Evolutionary conservation across 345 rosid genomes (phyloP), one percentile per base, ranked within the genome.

Genomic region (Corchorus olitorius): DNA sequence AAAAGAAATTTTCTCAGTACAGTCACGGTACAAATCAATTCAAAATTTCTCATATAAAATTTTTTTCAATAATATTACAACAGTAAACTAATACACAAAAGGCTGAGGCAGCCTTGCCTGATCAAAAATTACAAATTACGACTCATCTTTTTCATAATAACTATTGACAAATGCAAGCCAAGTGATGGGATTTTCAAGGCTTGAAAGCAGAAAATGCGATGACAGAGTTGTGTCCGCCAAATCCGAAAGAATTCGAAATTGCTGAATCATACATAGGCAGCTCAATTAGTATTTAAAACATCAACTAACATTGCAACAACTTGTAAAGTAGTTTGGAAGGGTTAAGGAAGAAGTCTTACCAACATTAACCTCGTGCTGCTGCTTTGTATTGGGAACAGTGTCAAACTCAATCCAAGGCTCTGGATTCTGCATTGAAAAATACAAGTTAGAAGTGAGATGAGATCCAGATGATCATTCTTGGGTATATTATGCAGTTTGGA

Each of bases 171-270:
- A 33, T 66, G 56, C 79, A 65, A 34, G 55, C 20, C 34, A 72
- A 43, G 62, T 63, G 72, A 39, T 83, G 4, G 27, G 72, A 71
- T 72, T 63, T 73, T 94, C 92, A 97, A 48, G 99, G 96, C 81
- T 84, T 92, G 86, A 89, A 96, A 22, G 97, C 86, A 56, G 98
- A 91, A 79, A 96, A 96, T 3, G 91, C 93, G 34, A 92, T 98
- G 0, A 96, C 99, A 0, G 99, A 92, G 91, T 97, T 97, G 87
- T 97, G 99, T 84, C 99, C 99, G 65, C 98, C 98, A 4, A 97
- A 97, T 48, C 99, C 98, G 0, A 94, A 97, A 1, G 99, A 97
- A 83, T 97, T 94, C 53, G 98, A 94, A 73, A 97, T 97, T 72
- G 91, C 98, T 97, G 91, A 86, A 74, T 80, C 66, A 72, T 13